These are phyloP conservation scores for Candida boleticola DNA, from an alignment of 805 yeast species.

Conservation along the genomic window DNA sequence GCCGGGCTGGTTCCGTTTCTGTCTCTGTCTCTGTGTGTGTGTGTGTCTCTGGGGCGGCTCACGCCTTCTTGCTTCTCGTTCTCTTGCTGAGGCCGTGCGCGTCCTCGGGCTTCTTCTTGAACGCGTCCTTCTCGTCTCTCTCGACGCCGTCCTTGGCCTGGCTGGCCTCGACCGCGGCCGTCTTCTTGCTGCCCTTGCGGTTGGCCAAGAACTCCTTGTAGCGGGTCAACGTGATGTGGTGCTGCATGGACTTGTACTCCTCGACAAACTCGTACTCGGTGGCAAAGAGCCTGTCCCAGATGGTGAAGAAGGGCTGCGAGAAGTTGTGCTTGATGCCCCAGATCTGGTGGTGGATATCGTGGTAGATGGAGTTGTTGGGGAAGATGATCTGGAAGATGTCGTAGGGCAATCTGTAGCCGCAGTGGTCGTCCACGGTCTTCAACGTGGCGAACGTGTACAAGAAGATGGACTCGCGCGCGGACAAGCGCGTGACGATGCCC, in stretches of 20 bases:
- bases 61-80: no score
- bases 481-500: slow-evolving; percentile 54
- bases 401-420: slow-evolving; percentile 92
- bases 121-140: no score
- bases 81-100: no score
- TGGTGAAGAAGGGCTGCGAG: slow-evolving; percentile 92
- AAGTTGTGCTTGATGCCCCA: slow-evolving; percentile 93
- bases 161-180: background rate
- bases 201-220: slow-evolving; percentile 56
- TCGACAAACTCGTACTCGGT: slow-evolving; percentile 68
- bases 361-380: slow-evolving; percentile 95
- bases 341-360: slow-evolving; percentile 95
- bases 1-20: no score
- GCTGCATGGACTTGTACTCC: slow-evolving; percentile 62
- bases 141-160: background rate
- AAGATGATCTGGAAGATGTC: slow-evolving; percentile 88
- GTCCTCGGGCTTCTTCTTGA: no score
- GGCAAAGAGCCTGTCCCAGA: slow-evolving; percentile 78
- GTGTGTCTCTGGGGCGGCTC: no score
- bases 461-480: slow-evolving; percentile 73
- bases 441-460: slow-evolving; percentile 85
- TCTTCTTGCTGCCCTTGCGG: slow-evolving; percentile 21
- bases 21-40: no score
- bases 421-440: slow-evolving; percentile 97
- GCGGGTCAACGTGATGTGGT: slow-evolving; percentile 63